phyloP scores from a whole-genome alignment of 1,284 basidiomycete genomes.

The Coriolopsis trogii region DNA sequence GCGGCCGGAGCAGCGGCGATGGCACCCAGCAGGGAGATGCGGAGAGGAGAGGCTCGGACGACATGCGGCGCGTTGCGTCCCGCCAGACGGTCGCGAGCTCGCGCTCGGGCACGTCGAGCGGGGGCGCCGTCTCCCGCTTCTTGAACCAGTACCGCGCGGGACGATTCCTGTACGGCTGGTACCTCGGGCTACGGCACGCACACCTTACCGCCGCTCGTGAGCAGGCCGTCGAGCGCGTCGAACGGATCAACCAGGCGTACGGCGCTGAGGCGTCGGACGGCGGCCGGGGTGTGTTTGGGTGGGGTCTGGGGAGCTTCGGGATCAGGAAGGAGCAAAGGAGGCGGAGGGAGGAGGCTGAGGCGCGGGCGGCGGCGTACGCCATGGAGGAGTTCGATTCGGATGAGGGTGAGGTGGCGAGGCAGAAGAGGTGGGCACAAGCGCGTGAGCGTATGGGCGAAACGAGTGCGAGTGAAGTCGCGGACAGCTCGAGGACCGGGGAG shows the following conservation, averaged over 20 bases:
- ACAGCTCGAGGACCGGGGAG: constrained; percentile 4
- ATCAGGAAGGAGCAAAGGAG: constrained; percentile 40
- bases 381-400: constrained; percentile 25
- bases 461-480: constrained; percentile 18
- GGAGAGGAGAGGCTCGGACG: not conserved
- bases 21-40: not conserved
- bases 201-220: constrained; percentile 67
- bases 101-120: constrained; percentile 5
- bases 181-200: constrained; percentile 58
- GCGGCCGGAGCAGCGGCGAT: constrained; percentile 6
- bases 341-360: constrained; percentile 23
- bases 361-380: constrained; percentile 22
- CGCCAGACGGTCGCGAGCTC: constrained; percentile 15
- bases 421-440: constrained; percentile 25
- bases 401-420: constrained; percentile 28
- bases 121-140: constrained; percentile 17
- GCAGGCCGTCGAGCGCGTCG: constrained; percentile 65
- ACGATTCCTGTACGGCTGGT: constrained; percentile 52
- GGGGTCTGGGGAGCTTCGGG: constrained; percentile 76
- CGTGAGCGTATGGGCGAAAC: constrained; percentile 27
- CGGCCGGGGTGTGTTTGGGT: constrained; percentile 45
- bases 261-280: constrained; percentile 39
- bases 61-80: constrained; percentile 7
- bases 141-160: constrained; percentile 20
- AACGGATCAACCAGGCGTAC: constrained; percentile 62